These are phyloP conservation scores for Parascedosporium putredinis DNA, from an alignment of 2,329 filamentous ascomycete species.

Conservation along the genomic window DNA sequence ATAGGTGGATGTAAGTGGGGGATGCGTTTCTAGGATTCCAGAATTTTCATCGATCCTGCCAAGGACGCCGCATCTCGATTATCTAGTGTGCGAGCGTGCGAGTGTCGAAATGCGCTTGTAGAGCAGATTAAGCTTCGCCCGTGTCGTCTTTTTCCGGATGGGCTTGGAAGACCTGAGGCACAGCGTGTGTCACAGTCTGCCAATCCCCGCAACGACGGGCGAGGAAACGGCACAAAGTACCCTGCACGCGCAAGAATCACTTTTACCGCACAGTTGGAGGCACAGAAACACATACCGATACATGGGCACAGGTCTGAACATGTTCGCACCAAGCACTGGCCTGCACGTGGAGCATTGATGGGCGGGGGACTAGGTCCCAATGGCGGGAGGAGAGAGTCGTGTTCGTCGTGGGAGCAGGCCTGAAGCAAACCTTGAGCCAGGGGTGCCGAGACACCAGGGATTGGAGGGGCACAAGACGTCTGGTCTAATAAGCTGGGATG, in stretches of 20 bases:
- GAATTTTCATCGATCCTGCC: background rate
- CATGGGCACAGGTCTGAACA: too few species aligned
- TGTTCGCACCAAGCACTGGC: background rate
- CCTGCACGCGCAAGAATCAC: too few species aligned
- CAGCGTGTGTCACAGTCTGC: background rate
- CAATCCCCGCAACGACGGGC: background rate
- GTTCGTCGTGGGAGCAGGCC: background rate
- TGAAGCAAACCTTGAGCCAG: background rate
- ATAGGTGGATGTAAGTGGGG: background rate
- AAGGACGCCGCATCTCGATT: too few species aligned
- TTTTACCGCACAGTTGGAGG: too few species aligned
- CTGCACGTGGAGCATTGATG: too few species aligned
- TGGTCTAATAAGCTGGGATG: constrained; percentile 2
- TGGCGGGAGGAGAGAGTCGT: too few species aligned
- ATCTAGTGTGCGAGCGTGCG: too few species aligned
- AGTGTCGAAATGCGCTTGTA: too few species aligned
- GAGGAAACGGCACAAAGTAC: background rate
- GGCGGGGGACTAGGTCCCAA: too few species aligned
- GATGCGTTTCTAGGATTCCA: background rate
- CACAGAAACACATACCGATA: too few species aligned
- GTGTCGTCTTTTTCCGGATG: background rate
- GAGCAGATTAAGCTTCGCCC: too few species aligned
- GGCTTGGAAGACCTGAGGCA: constrained; percentile 4
- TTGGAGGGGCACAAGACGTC: background rate
- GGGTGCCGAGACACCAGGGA: background rate